Base-by-base conservation (phyloP, 148 eudicot species). In the Vaccinium darrowii region DNA sequence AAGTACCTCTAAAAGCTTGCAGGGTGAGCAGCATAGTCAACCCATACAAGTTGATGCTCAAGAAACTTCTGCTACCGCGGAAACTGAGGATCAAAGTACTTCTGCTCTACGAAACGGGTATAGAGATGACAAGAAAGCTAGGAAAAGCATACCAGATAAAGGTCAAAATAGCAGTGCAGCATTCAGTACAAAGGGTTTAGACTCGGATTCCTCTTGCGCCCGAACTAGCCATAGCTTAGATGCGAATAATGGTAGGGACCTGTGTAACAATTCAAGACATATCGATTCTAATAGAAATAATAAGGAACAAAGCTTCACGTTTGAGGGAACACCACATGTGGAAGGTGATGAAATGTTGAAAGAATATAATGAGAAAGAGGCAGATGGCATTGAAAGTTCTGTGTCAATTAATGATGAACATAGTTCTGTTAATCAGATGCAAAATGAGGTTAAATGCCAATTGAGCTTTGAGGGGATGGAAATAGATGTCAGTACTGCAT, bases 131-230 rank as follows among this genome's bases (percentile, higher is more conserved):
- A 89, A 86, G 74, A 93, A 88, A 16, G 91, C 91, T 79, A 81
- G 47, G 25, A 83, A 77, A 80, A 81, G 79, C 36, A 54, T 82
- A 13, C 79, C 53, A 62, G 86, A 74, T 86, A 91, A 91, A 84
- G 86, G 83, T 88, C 47, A 69, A 86, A 81, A 87, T 78, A 84
- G 76, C 53, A 87, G 85, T 82, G 84, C 67, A n/a, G 86, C 82
- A 11, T 76, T 77, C 76, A 85, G 80, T 47, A 60, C 81, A 13
- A 94, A 92, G 89, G 93, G 86, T 86, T 89, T 94, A 85, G 96
- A 93, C 83, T 91, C 91, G 19, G 95, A 89, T 83, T 92, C 99
- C 51, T 88, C 91, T 76, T 90, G 94, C 91, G 89, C 88, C 56
- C 89, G 77, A 62, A 85, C 90, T 81, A 84, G 91, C 86, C 27